Evolutionary conservation across 1,284 basidiomycete genomes (phyloP), one percentile per base, ranked within the genome.

Genomic region (Boletellus dicymbophilus): DNA sequence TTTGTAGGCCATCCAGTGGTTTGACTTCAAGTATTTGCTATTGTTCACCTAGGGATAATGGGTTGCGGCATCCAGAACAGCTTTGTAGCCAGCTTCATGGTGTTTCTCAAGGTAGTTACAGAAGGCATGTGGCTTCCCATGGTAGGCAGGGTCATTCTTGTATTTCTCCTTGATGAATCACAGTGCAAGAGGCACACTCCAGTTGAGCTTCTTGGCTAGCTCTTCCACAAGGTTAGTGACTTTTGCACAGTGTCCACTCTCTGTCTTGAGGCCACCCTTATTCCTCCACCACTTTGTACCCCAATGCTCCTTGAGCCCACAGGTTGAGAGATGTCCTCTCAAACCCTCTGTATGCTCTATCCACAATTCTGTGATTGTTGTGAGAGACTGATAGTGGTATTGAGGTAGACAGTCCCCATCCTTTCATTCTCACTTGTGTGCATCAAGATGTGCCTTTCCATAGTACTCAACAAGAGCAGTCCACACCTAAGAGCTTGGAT

Each of bases 131-230:
- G 49, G 48, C 38, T 20, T 57, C 26, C 39, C 54, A 27, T 48
- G 31, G 22, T 54, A 48, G 37, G 40, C 31, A 3, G 45, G 47
- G 21, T 34, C 18, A 13, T 15, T 44, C 39, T 58, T 47, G 36
- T 55, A 60, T 40, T 50, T 54, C 38, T 59, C 46, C 26, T 20
- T 44, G 23, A 58, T 40, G 28, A 58, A 60, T 15, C 51, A 46
- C 16, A 54, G 53, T 26, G 49, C 47, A 1, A 56, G 51, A 20
- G 31, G 21, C 18, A 58, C 34, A 27, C 16, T 57, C 55, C 57
- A 60, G 45, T 46, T 46, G 13, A 55, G 52, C 39, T 54, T 56
- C 9, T 37, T 36, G 15, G 44, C 34, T 5, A 60, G 54, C 7
- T 37, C 45, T 9, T 52, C 30, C 28, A 60, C 38, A 12, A 59